Base-by-base conservation (phyloP, 371 early-diverging fungal genomes). In the Rhizomucor pusillus region DNA sequence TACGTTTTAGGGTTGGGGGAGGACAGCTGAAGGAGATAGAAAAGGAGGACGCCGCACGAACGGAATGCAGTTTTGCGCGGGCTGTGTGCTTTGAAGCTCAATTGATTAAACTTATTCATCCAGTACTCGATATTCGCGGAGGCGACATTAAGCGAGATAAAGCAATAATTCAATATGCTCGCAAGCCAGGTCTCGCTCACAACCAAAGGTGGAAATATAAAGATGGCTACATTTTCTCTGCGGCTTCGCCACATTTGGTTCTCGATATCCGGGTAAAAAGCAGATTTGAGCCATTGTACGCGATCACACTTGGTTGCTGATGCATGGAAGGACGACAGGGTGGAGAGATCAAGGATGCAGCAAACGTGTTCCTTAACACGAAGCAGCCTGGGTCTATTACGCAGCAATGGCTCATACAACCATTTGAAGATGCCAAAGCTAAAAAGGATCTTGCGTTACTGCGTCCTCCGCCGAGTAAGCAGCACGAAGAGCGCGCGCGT, bases 131-230 rank as follows among this genome's bases (percentile, higher is more conserved):
- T 55, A 73, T 77, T 35, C 60, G 74, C 48, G 77, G 77, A 62
- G 53, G 62, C 44, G 75, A 66, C 41, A 63, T 77, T 43, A 66
- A 69, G 44, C 54, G 61, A 6, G 72, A 77, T 41, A 77, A 71
- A 36, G 29, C 59, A 1, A 66, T 77, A 19, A 71, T 77, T 51
- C 77, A 77, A 52, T 77, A 73, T 58, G 69, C 70, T 29, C 74
- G 77, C 37, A 77, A 77, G 34, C 69, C 74, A 41, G 74, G 74
- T 50, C 55, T 77, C 50, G 77, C 77, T 18, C 66, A 73, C 13
- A 77, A 77, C 41, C 77, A 77, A 57, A 54, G 72, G 53, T 77
- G 77, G 77, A 60, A 64, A 40, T 77, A 69, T 37, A 58, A 73
- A 47, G 66, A 77, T 43, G 77, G 77, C 1, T 77, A 54, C 48